These are phyloP conservation scores for Syncephalastrum monosporum DNA, from an alignment of 371 early-diverging fungal species.

Conservation along the genomic window DNA sequence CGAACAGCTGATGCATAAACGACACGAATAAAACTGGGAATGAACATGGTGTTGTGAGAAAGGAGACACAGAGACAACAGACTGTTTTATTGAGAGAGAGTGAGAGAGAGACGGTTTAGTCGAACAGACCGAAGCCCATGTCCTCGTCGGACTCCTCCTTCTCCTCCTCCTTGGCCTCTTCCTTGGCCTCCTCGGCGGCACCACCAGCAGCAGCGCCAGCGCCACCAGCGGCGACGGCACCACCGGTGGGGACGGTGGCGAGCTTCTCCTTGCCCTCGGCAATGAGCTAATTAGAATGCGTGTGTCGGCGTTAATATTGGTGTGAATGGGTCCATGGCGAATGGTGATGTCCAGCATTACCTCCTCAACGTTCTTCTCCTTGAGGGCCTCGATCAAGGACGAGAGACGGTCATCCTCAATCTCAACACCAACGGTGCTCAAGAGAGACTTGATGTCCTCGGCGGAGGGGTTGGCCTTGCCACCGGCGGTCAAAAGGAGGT, in stretches of 20 bases:
- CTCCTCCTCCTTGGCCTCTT: conserved; percentile 60
- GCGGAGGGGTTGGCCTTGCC: conserved; percentile 77
- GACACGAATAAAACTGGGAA: too few relatives aligned
- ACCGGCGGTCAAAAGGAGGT: conserved; percentile 85
- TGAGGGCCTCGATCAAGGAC: conserved; percentile 70
- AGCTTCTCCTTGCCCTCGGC: conserved; percentile 74
- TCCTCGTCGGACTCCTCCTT: conserved; percentile 84
- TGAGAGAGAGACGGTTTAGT: conserved; percentile 13
- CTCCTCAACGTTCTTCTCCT: conserved; percentile 83
- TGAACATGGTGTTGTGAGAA: not conserved
- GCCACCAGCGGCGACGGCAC: conserved; percentile 28
- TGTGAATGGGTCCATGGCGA: not conserved
- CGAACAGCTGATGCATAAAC: not conserved
- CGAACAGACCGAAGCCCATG: conserved; percentile 73
- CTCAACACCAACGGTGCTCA: conserved; percentile 84
- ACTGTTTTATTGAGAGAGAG: not conserved
- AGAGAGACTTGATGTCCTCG: conserved; percentile 71
- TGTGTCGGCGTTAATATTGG: not conserved
- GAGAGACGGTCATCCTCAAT: conserved; percentile 71
- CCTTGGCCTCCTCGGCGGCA: conserved; percentile 55
- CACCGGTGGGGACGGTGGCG: conserved; percentile 43
- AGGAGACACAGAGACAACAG: conserved; percentile 3
- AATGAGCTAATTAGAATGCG: conserved; percentile 40
- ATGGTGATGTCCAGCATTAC: conserved; percentile 15
- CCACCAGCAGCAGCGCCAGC: conserved; percentile 44